A percentile compares a stretch with the other conserved stretches of the same genome.
Conservation (phyloP, 2,329 filamentous ascomycete genomes). For the Penicillium sp. region DNA sequence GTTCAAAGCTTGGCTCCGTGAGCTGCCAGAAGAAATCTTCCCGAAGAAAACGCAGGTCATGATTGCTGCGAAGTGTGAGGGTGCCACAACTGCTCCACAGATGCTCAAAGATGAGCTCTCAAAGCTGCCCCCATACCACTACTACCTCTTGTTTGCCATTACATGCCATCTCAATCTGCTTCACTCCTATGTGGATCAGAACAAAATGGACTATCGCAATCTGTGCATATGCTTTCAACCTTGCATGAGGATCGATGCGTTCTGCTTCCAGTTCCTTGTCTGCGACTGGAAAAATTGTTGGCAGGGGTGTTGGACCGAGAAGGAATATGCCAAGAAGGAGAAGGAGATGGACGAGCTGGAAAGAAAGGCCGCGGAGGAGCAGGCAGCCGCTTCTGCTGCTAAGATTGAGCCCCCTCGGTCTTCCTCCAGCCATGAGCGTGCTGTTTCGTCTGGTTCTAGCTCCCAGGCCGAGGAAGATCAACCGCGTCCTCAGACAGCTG, state of each 20-base stretch:
- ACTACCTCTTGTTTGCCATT: constrained; percentile 94
- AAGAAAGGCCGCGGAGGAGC: constrained; percentile 20
- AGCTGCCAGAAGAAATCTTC: constrained; percentile 90
- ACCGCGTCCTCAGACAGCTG: constrained; percentile 29
- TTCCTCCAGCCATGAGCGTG: constrained; percentile 48
- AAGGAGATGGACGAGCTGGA: constrained; percentile 36
- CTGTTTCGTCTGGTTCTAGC: constrained; percentile 57
- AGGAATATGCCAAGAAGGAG: constrained; percentile 63
- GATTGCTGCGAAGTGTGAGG: constrained; percentile 72
- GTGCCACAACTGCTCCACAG: constrained; percentile 73
- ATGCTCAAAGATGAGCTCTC: constrained; percentile 86
- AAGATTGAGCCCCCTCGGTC: constrained; percentile 14
- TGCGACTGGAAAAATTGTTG: constrained; percentile 95
- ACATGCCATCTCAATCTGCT: constrained; percentile 91
- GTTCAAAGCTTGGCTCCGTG: constrained; percentile 92
- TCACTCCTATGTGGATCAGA: constrained; percentile 85
- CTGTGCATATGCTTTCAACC: constrained; percentile 96
- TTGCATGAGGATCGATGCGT: constrained; percentile 91
- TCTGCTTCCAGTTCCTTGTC: constrained; percentile 91
- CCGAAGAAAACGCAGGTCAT: constrained; percentile 76
- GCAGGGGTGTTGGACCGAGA: constrained; percentile 91
- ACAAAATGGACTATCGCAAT: constrained; percentile 97
- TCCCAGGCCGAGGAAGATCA: constrained; percentile 46
- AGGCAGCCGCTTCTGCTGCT: constrained; percentile 16
- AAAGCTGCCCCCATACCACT: constrained; percentile 91